Base-by-base conservation (phyloP, 176 grass and related monocot species). In the Lolium multiflorum region DNA sequence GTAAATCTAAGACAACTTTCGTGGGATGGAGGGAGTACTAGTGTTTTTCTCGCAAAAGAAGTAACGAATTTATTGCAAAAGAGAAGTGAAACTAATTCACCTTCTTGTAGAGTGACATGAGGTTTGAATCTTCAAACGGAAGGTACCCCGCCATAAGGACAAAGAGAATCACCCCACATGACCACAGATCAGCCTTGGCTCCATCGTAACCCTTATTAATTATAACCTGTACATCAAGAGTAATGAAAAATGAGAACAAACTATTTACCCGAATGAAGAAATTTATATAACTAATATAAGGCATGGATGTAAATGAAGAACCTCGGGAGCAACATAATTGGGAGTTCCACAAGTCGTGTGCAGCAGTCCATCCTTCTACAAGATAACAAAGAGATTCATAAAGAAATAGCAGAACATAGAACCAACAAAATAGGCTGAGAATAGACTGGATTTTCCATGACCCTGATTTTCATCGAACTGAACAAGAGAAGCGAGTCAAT, bases 251-350 rank as follows among this genome's bases (percentile, higher is more conserved):
- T 95, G 70, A 87, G 76, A 84, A 80, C 9, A 88, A 78, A 74
- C 43, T 81, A 85, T 28, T 85, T 50, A 83, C 43, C 49, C 14
- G 3, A 81, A 35, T 67, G 55, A 72, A 74, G 31, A 82, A 18
- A 75, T 74, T 4, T 59, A 71, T 3, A 63, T 71, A 72, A 76
- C 9, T 74, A 70, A 83, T 91, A 84, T 49, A 78, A 81, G 10
- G 61, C 9, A 76, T 83, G 69, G 74, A 58, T 43, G 41, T 16
- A 22, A 48, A 49, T 3, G 0, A 78, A 50, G 7, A 5, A 99
- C 97, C 94, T 99, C 97, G 31, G 94, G 97, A 35, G 97, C 97
- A 81, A 99, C 97, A 87, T 99, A 99, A 87, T 99, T 99, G 59
- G 97, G 97, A 85, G 97, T 99, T 82, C 97, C 97, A 44, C 97